A percentile compares a stretch with the other conserved stretches of the same genome.
Conservation (phyloP, 2,329 filamentous ascomycete species). For the Fonsecaea pugnacius region DNA sequence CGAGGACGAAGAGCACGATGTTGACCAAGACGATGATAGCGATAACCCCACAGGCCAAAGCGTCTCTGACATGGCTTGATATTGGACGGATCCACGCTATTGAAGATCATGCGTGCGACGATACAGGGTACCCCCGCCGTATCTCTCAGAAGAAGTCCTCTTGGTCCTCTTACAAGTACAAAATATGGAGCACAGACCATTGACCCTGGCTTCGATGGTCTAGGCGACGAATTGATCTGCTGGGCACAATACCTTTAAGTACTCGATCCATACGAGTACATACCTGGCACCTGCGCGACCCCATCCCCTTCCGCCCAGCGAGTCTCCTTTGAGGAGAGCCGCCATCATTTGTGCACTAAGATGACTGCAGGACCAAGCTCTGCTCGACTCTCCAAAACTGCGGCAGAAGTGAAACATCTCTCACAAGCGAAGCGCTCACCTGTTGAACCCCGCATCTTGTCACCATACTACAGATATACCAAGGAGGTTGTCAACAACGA, state of each 20-base stretch:
- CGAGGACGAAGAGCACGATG: slow-evolving; percentile 48
- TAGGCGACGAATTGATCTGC: slow-evolving; percentile 9
- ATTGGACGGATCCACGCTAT: neutral
- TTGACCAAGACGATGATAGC: slow-evolving; percentile 35
- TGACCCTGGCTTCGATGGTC: neutral
- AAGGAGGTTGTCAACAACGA: neutral
- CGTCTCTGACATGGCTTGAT: slow-evolving; percentile 11
- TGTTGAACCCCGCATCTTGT: slow-evolving; percentile 18
- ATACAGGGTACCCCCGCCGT: slow-evolving; percentile 3
- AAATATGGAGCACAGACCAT: neutral
- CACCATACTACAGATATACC: neutral
- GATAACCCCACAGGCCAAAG: slow-evolving; percentile 4
- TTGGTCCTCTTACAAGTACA: neutral
- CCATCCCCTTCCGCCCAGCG: slow-evolving; percentile 5
- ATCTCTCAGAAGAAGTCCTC: neutral
- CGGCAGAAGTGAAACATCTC: slow-evolving; percentile 13
- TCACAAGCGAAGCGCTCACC: slow-evolving; percentile 12
- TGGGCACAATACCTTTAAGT: neutral
- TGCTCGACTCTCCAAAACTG: neutral
- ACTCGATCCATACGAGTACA: no score
- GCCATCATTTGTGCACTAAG: neutral
- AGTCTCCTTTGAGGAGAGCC: neutral
- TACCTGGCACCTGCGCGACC: slow-evolving; percentile 1
- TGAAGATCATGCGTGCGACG: slow-evolving; percentile 4
- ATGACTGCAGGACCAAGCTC: neutral